Conservation (phyloP, 1,284 basidiomycete genomes). For the Tremellales sp. region DNA sequence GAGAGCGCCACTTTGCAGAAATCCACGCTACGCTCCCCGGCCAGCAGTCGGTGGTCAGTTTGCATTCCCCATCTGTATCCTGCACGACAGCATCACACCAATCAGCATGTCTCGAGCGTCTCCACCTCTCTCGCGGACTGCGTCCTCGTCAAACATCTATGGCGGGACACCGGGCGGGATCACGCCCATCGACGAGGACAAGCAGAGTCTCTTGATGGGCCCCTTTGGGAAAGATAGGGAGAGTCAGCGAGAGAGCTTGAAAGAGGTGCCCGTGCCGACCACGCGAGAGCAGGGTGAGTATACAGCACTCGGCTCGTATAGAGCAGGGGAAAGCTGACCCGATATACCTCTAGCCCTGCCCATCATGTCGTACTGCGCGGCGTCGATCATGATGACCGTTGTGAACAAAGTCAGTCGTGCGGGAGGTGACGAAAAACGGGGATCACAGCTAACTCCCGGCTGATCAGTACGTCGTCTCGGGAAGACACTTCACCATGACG, state of each 20-base stretch:
- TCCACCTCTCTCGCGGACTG: slow-evolving; percentile 22
- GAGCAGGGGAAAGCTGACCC: neutral
- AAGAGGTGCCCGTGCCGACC: neutral
- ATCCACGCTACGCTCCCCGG: too few species aligned
- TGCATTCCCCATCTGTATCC: too few species aligned
- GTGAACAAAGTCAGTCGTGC: slow-evolving; percentile 82
- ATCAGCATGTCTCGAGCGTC: slow-evolving; percentile 30
- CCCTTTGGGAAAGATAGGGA: slow-evolving; percentile 12
- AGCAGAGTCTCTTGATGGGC: slow-evolving; percentile 27
- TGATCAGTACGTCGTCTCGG: slow-evolving; percentile 70
- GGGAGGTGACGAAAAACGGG: too few species aligned
- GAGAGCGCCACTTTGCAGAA: too few species aligned
- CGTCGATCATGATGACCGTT: slow-evolving; percentile 96
- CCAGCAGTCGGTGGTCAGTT: too few species aligned
- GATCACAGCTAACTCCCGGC: too few species aligned
- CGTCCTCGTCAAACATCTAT: slow-evolving; percentile 21
- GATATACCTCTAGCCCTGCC: slow-evolving; percentile 49
- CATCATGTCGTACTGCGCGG: slow-evolving; percentile 84
- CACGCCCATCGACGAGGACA: slow-evolving; percentile 20
- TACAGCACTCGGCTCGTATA: neutral
- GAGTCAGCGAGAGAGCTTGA: neutral
- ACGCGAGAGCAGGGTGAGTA: slow-evolving; percentile 19
- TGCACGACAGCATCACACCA: too few species aligned
- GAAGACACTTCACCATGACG: slow-evolving; percentile 91
- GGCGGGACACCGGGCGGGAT: slow-evolving; percentile 4